Evolutionary conservation across 2,329 filamentous ascomycete species (phyloP).

Genomic region (Colletotrichum coccodes): DNA sequence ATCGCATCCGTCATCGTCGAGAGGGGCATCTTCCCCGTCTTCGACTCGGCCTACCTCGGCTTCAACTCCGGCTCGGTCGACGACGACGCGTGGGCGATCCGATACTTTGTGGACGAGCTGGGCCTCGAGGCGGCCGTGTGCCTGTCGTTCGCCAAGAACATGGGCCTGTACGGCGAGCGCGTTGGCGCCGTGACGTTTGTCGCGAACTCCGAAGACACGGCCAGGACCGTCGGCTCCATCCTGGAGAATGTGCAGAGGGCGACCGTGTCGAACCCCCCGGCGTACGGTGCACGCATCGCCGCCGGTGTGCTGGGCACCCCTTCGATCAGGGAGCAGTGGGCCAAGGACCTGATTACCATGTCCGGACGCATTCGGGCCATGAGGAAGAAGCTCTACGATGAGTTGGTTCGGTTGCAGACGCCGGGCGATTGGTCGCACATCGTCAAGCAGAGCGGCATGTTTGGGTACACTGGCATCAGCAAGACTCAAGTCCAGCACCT

Average conservation of each 20-base stretch:
- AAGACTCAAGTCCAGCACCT: constrained; percentile 54
- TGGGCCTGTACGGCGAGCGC: constrained; percentile 55
- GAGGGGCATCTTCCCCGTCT: constrained; percentile 40
- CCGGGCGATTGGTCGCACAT: constrained; percentile 51
- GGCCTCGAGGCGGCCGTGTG: constrained; percentile 63
- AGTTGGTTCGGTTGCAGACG: constrained; percentile 41
- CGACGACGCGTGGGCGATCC: constrained; percentile 45
- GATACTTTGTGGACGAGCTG: constrained; percentile 45
- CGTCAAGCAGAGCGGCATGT: constrained; percentile 51
- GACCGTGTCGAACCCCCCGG: constrained; percentile 47
- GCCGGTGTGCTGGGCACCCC: constrained; percentile 43
- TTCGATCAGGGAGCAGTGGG: constrained; percentile 44
- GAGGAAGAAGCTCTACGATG: constrained; percentile 44
- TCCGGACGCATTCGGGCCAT: constrained; percentile 46
- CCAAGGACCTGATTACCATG: constrained; percentile 48
- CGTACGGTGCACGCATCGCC: constrained; percentile 47
- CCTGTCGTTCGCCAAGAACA: constrained; percentile 72
- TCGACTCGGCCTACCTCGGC: constrained; percentile 46
- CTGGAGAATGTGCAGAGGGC: constrained; percentile 45
- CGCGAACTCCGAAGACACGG: constrained; percentile 28
- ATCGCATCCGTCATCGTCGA: constrained; percentile 42
- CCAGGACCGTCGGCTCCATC: constrained; percentile 38
- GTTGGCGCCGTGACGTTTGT: constrained; percentile 44
- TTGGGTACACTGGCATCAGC: constrained; percentile 57
- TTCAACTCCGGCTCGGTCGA: constrained; percentile 46